phyloP scores from a whole-genome alignment of 768 basidiomycete species.

The Boletus vinaceobasis region DNA sequence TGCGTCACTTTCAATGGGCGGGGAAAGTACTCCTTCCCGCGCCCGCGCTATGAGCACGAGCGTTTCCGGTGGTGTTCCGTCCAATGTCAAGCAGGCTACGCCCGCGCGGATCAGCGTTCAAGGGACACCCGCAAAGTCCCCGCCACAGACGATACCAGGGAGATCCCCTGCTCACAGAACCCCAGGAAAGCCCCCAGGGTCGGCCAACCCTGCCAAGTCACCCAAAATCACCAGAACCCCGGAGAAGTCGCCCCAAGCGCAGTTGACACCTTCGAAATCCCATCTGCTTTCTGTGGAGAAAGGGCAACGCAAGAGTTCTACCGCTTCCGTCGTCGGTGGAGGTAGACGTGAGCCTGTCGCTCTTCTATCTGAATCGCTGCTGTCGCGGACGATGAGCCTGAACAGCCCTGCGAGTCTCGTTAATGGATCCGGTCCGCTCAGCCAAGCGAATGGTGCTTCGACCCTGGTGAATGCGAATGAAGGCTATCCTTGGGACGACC shows the following conservation, averaged over 20 bases:
- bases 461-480: conserved; percentile 20
- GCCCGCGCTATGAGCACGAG: conserved; percentile 19
- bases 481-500: conserved; percentile 27
- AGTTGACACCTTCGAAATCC: conserved; percentile 19
- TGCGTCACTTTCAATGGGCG: conserved; percentile 26
- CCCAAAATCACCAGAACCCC: conserved; percentile 21
- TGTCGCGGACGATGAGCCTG: conserved; percentile 6
- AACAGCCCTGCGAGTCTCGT: conserved; percentile 19
- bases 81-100: conserved; percentile 11
- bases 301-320: conserved; percentile 18
- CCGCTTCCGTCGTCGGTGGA: conserved; percentile 16
- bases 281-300: conserved; percentile 16
- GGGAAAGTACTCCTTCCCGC: conserved; percentile 11
- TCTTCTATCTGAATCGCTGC: conserved; percentile 17
- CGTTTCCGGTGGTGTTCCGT: background rate
- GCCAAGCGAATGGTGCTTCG: conserved; percentile 22
- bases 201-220: conserved; percentile 23
- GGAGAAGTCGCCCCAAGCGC: conserved; percentile 17
- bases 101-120: conserved; percentile 11
- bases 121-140: conserved; percentile 15
- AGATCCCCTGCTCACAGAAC: conserved; percentile 16
- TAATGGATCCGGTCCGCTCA: conserved; percentile 18
- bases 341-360: conserved; percentile 15
- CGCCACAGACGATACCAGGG: conserved; percentile 17
- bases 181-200: conserved; percentile 21